Base-by-base conservation (phyloP, 345 rosid species). In the Limnanthes douglasii region DNA sequence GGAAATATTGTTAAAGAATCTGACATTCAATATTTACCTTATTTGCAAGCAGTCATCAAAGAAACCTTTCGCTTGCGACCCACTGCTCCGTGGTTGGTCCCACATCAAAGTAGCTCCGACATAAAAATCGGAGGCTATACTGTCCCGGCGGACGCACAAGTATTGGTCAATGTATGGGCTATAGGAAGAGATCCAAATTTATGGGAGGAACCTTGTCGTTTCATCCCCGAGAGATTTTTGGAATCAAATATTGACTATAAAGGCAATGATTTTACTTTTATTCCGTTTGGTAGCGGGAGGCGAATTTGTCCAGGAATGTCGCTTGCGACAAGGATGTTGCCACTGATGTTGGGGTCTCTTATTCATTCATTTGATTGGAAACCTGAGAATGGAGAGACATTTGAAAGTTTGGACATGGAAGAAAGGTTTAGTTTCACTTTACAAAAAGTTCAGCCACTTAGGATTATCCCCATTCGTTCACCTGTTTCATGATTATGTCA, bases 271-370 rank as follows among this genome's bases (percentile, higher is more conserved):
- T 55, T 55, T 7, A 53, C 49, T 53, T 37, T 61, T 8, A 37
- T 41, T 9, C 66, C 66, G 3, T 61, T 61, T 10, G 67, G 72
- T n/a, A n/a, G n/a, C n/a, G n/a, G n/a, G n/a, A n/a, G n/a, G n/a
- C n/a, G n/a, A n/a, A n/a, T n/a, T n/a, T 6, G 65, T 15, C 57
- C 61, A 0, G 65, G 65, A 3, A 12, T 66, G 55, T 49, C 51
- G 4, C 10, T 66, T 10, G 69, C 48, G 1, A 3, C 27, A 2
- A 50, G 56, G 12, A n/a, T n/a, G n/a, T n/a, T n/a, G n/a, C n/a
- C n/a, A n/a, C n/a, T n/a, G n/a, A n/a, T n/a, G n/a, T n/a, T n/a
- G n/a, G n/a, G n/a, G n/a, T n/a, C n/a, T n/a, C n/a, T n/a, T n/a
- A n/a, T n/a, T n/a, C n/a, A n/a, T n/a, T n/a, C n/a, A n/a, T n/a